Evolutionary conservation across 164 flowering plant genomes (phyloP), one percentile per base, ranked within the genome.

Genomic region (Protea cynaroides): DNA sequence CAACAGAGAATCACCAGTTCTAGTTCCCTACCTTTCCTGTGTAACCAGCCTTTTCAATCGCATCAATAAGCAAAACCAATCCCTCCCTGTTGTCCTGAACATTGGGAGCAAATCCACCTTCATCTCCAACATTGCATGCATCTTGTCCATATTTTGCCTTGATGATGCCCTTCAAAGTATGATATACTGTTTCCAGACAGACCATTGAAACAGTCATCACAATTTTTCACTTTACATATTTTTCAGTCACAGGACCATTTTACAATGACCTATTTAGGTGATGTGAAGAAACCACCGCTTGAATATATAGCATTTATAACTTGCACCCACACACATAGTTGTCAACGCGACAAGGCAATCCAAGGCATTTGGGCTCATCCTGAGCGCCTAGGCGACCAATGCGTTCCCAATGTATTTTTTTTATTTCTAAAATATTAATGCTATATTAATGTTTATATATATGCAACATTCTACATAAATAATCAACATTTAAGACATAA

Each of bases 121-220:
- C 97, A 80, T 94, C 99, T 59, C 99, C 97, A 65, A 94, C 97
- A 83, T 94, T 94, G 86, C 96, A 89, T 25, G 97, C 99, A 81
- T 94, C 97, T 78, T 91, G 96, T 25, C 99, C 97, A 77, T 90
- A 90, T 70, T 91, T 94, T 56, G 82, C 77, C 72, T 89, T 91
- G 70, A 91, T 91, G 55, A 94, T 86, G 47, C 93, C 93, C 82
- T 94, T 90, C 66, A 94, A 77, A 60, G 59, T 76, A 69, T 93
- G 98, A 78, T 93, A 93, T 46, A 93, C 98, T 93, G 86, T 69
- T 64, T 19, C 46, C 34, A 29, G 17, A 54, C 21, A 43, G 34
- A 64, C 12, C 34, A 71, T 25, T 64, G 9, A 50, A 61, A 40
- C 4, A 55, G 34, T 54, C 52, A 53, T 59, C 54, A 24, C 11